These are phyloP conservation scores for Oryza nivara DNA, from an alignment of 176 grass and related monocot species.

Conservation along the genomic window DNA sequence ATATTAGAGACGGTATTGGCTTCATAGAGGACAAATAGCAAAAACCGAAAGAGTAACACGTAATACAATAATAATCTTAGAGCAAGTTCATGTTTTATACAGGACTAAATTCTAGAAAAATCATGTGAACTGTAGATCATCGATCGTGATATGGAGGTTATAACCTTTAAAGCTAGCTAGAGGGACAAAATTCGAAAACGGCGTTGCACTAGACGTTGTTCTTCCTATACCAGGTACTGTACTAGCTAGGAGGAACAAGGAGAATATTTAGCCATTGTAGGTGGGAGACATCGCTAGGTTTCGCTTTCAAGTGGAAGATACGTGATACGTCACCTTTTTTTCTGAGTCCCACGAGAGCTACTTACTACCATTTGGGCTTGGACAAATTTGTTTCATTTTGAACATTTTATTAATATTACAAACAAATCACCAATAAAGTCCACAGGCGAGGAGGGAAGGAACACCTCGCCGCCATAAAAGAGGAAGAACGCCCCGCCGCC, in stretches of 20 bases:
- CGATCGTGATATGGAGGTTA: neutral
- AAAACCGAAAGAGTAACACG: too few species aligned
- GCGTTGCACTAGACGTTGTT: neutral
- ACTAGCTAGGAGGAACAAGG: neutral
- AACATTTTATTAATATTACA: neutral
- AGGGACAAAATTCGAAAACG: conserved; percentile 10
- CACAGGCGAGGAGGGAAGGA: too few species aligned
- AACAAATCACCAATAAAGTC: neutral
- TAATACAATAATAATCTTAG: too few species aligned
- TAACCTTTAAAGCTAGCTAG: neutral
- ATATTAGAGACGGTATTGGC: too few species aligned
- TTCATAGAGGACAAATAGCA: too few species aligned
- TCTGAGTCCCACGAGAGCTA: neutral
- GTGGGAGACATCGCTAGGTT: conserved; percentile 1
- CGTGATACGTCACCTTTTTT: conserved; percentile 29
- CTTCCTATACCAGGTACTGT: neutral
- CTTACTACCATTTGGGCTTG: neutral
- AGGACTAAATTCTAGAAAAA: too few species aligned
- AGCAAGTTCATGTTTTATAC: too few species aligned
- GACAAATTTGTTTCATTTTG: neutral
- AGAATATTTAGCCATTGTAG: conserved; percentile 12
- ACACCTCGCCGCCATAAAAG: too few species aligned
- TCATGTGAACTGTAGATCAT: neutral
- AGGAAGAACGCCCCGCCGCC: too few species aligned
- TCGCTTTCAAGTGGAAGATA: neutral